A percentile compares a stretch with the other conserved stretches of the same genome.
Conservation (phyloP, 306 rosid species). For the Medicago lupulina region DNA sequence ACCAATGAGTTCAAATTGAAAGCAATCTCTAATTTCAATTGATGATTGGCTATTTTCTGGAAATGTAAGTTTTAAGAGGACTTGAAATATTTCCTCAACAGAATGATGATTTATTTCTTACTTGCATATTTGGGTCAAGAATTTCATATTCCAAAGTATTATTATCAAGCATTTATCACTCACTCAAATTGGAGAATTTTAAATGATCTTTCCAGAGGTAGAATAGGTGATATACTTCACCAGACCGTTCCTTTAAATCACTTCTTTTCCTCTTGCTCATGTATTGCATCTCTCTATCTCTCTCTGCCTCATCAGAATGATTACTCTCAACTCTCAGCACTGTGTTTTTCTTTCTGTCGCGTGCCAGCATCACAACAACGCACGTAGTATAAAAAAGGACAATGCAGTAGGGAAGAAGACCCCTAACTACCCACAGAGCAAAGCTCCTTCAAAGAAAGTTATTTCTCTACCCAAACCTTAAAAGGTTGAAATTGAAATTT, state of each 20-base stretch:
- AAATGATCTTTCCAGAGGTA: constrained; percentile 1
- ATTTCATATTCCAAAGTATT: not conserved
- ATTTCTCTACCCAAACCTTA: not conserved
- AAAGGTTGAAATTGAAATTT: not conserved
- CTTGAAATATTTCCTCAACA: not conserved
- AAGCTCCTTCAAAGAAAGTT: not conserved
- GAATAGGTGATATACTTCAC: constrained; percentile 4
- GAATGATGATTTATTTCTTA: not conserved
- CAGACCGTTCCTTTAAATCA: not conserved
- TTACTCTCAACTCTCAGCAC: not conserved
- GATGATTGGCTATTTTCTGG: constrained; percentile 3
- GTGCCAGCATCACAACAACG: not conserved
- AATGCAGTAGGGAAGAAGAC: not conserved
- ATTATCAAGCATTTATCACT: not conserved
- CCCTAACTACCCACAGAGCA: not conserved
- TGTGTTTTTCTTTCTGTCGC: not conserved
- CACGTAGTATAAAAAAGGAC: not conserved
- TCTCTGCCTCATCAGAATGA: not conserved
- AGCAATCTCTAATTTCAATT: not conserved
- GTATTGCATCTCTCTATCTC: constrained; percentile 5
- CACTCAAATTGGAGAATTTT: not conserved
- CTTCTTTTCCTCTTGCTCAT: not conserved
- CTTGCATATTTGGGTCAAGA: not conserved
- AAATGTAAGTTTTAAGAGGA: not conserved
- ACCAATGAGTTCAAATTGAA: constrained; percentile 38